Evolutionary conservation across 305 asterid species (phyloP), one percentile per base, ranked within the genome.

Genomic region (Euphrasia arctica): DNA sequence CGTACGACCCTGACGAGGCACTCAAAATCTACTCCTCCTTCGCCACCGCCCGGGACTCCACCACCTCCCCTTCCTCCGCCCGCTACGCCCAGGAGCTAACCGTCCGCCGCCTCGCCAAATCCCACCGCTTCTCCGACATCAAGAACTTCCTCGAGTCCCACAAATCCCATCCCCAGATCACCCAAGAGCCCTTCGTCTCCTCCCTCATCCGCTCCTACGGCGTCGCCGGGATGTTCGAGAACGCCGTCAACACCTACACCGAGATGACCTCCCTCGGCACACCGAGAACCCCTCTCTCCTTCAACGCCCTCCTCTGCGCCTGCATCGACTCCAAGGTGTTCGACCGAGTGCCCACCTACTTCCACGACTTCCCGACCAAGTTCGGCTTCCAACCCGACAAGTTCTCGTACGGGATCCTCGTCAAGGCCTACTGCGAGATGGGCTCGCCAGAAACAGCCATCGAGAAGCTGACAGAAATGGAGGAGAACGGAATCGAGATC

Each of bases 201-300:
- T 72, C 89, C 55, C 75, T 91, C 39, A 91, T 91, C 47, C 88
- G 90, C 15, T 89, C 92, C 0, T 91, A 91, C 25, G 96, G 95
- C 58, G 45, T 78, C 43, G 91, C 80, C 45, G 92, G 95, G 4
- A 85, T 91, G 98, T 66, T 85, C 58, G 88, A 89, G 7, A 82
- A 83, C 12, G 95, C 98, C 14, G 72, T 78, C 60, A 68, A 59
- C 1, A 81, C 85, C 6, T 91, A 80, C 65, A 58, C 67, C 9
- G 78, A 87, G 62, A 89, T 91, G 98, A 64, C 80, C 3, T 80
- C 80, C 41, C 22, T 18, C 22, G 22, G 22, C 22, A 18, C 22
- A 18, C 92, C 89, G 11, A 81, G 91, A 29, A 73, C 95, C 4
- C 39, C 82, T 4, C 66, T 78, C 31, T 91, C 98, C 2, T 85